Percentiles rank a stretch among this genome's conserved stretches.
Evolutionary conservation across 768 basidiomycete genomes (phyloP).

Genomic region (Amanita phalloides): DNA sequence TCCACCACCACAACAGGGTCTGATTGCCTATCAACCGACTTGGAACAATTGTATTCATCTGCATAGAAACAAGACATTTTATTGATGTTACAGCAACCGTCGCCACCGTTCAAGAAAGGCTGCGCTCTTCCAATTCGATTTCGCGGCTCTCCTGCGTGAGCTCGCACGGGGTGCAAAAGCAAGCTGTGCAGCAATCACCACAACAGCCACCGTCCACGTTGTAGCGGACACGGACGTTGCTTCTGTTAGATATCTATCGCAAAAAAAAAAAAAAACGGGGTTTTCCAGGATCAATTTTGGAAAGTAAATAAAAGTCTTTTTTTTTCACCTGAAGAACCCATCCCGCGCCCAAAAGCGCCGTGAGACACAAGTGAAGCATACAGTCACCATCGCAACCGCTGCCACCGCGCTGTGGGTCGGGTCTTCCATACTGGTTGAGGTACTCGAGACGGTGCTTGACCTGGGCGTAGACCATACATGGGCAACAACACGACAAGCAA

Average conservation of each 20-base stretch:
- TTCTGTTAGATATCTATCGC: slow-evolving; percentile 22
- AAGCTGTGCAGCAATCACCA: slow-evolving; percentile 27
- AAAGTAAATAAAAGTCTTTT: neutral
- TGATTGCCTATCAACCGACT: no score
- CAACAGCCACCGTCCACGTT: slow-evolving; percentile 31
- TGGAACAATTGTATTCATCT: no score
- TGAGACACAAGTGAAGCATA: slow-evolving; percentile 21
- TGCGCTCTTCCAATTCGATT: no score
- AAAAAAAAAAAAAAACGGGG: neutral
- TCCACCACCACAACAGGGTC: no score
- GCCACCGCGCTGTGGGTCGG: slow-evolving; percentile 26
- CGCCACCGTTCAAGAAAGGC: no score
- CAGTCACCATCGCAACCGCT: slow-evolving; percentile 23
- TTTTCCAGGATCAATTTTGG: no score
- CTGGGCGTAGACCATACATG: slow-evolving; percentile 29
- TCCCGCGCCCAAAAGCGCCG: slow-evolving; percentile 18
- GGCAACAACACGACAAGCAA: slow-evolving; percentile 26
- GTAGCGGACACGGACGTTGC: slow-evolving; percentile 30
- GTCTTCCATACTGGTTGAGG: slow-evolving; percentile 21
- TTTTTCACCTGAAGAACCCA: slow-evolving; percentile 24
- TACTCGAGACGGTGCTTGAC: slow-evolving; percentile 31
- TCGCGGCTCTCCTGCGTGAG: slow-evolving; percentile 24
- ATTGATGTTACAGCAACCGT: no score
- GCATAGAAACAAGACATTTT: no score
- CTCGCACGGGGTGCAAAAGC: no score